phyloP scores from a whole-genome alignment of 2,329 filamentous ascomycete genomes.

The Thermochaetoides dissita region DNA sequence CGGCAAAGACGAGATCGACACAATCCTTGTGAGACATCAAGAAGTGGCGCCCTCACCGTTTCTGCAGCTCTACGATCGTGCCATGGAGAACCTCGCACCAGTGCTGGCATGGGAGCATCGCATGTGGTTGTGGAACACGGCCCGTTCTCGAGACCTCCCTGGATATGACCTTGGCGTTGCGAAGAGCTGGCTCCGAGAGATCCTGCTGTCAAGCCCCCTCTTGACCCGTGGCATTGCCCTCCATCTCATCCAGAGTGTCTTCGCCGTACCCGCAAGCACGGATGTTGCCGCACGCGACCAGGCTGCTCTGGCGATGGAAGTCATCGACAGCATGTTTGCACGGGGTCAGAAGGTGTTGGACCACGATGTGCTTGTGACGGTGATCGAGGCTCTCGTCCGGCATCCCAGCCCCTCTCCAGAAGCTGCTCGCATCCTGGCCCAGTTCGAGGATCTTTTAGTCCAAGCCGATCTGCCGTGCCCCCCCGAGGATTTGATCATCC shows the following conservation, averaged over 20 bases:
- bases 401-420: slow-evolving; percentile 15
- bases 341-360: slow-evolving; percentile 29
- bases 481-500: slow-evolving; percentile 14
- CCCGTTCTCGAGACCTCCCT: slow-evolving; percentile 9
- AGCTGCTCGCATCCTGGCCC: slow-evolving; percentile 27
- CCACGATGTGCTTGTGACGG: slow-evolving; percentile 33
- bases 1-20: background rate
- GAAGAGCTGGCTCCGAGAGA: slow-evolving; percentile 22
- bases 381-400: slow-evolving; percentile 31
- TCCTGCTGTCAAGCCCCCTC: slow-evolving; percentile 25
- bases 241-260: slow-evolving; percentile 26
- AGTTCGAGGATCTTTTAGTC: slow-evolving; percentile 31
- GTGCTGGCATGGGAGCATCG: slow-evolving; percentile 22
- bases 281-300: slow-evolving; percentile 18
- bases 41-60: slow-evolving; percentile 1
- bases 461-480: slow-evolving; percentile 25
- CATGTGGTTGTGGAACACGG: slow-evolving; percentile 18
- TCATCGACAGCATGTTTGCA: slow-evolving; percentile 32
- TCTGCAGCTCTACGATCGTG: slow-evolving; percentile 15
- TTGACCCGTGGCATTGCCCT: slow-evolving; percentile 24
- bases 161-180: slow-evolving; percentile 10
- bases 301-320: slow-evolving; percentile 26
- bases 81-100: slow-evolving; percentile 18
- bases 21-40: background rate
- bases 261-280: slow-evolving; percentile 13